phyloP scores from a whole-genome alignment of 208 protist species.

The Crithidia sp. region DNA sequence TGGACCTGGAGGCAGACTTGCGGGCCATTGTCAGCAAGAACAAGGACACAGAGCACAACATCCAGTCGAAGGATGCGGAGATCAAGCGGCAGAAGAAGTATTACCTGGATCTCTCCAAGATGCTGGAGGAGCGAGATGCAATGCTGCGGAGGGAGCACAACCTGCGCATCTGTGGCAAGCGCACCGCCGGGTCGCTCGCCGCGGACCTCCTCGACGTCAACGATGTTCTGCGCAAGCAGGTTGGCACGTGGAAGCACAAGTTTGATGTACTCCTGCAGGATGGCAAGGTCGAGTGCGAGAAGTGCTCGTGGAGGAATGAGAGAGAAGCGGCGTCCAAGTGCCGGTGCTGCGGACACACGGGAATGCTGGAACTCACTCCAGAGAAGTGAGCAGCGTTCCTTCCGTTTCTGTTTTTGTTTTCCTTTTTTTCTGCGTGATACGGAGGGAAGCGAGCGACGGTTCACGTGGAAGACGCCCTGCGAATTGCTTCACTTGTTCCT shows the following conservation, averaged over 20 bases:
- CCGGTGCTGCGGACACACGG: constrained; percentile 65
- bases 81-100: constrained; percentile 56
- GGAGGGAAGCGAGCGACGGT: not conserved
- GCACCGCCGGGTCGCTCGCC: constrained; percentile 66
- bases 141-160: constrained; percentile 67
- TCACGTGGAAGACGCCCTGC: too few species aligned
- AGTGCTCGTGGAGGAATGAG: constrained; percentile 66
- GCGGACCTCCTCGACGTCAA: constrained; percentile 69
- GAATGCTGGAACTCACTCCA: constrained; percentile 28
- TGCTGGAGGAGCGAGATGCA: constrained; percentile 66
- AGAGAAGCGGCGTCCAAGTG: constrained; percentile 49
- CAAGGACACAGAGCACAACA: constrained; percentile 52
- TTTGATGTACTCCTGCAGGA: constrained; percentile 61
- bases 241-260: constrained; percentile 55
- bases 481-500: too few species aligned
- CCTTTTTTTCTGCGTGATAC: not conserved
- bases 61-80: constrained; percentile 52
- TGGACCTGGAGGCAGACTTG: constrained; percentile 61
- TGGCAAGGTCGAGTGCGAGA: constrained; percentile 78
- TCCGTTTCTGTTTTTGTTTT: not conserved
- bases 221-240: constrained; percentile 55
- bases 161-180: constrained; percentile 60
- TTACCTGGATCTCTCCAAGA: constrained; percentile 66
- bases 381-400: not conserved
- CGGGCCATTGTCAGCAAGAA: constrained; percentile 50